Conservation (phyloP, 1,284 basidiomycete species). For the Phenoliferia sp. region DNA sequence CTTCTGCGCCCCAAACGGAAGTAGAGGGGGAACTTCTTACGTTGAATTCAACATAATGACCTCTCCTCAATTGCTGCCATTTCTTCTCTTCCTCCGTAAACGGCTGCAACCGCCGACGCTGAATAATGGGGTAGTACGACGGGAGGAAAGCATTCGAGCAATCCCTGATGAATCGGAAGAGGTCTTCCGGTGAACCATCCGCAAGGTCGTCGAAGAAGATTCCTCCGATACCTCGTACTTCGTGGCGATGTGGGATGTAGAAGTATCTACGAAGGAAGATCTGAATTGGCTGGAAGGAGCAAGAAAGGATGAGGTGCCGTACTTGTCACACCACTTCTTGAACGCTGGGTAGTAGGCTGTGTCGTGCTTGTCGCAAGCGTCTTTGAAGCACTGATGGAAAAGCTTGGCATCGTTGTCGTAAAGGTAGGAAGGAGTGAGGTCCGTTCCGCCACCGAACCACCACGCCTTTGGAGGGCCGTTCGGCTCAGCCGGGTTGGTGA, state of each 20-base stretch:
- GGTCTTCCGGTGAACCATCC: constrained; percentile 52
- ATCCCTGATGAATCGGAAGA: constrained; percentile 68
- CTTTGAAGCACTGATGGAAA: constrained; percentile 77
- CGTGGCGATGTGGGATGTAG: constrained; percentile 83
- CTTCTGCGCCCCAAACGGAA: too few relatives aligned
- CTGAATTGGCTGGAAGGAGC: too few relatives aligned
- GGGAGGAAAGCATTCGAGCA: constrained; percentile 77
- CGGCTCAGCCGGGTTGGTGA: constrained; percentile 32
- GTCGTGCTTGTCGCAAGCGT: constrained; percentile 71
- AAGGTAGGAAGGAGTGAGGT: constrained; percentile 91
- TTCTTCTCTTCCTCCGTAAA: constrained; percentile 63
- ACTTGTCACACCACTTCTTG: constrained; percentile 97
- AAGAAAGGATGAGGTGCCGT: too few relatives aligned
- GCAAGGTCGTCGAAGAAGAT: constrained; percentile 92
- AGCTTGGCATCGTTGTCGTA: constrained; percentile 80
- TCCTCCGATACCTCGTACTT: constrained; percentile 86
- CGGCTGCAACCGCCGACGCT: constrained; percentile 52
- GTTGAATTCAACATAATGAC: constrained; percentile 93
- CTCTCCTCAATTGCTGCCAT: constrained; percentile 85
- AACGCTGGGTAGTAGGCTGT: constrained; percentile 67
- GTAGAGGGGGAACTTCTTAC: too few relatives aligned
- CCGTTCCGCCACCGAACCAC: constrained; percentile 99
- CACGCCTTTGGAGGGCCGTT: constrained; percentile 57
- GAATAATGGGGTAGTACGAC: constrained; percentile 78
- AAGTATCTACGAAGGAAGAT: too few relatives aligned